Conservation (phyloP, 495 filamentous ascomycete genomes). For the Parmelia sp. region DNA sequence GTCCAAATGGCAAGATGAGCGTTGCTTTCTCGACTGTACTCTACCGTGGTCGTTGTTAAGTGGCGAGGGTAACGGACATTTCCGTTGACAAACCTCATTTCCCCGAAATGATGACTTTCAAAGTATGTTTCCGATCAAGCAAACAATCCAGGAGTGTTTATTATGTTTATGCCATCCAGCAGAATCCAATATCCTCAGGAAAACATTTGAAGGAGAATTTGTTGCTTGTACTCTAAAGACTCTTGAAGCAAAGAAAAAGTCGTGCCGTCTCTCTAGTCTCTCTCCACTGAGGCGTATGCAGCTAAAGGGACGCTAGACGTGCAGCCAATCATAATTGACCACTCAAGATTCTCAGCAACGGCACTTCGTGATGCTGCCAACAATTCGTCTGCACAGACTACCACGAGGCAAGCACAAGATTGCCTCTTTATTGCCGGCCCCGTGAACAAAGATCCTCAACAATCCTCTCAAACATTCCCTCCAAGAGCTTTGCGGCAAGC, state of each 20-base stretch:
- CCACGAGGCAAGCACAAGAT: constrained; percentile 9
- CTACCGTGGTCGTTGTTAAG: neutral
- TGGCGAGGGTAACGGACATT: neutral
- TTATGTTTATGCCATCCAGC: neutral
- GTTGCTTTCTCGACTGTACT: neutral
- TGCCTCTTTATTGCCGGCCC: neutral
- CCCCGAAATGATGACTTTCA: constrained; percentile 3
- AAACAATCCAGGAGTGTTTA: neutral
- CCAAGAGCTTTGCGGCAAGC: constrained; percentile 9
- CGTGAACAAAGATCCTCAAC: neutral
- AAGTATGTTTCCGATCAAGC: neutral
- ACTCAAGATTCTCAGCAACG: constrained; percentile 2
- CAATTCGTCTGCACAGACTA: neutral
- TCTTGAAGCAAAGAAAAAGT: neutral
- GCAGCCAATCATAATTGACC: constrained; percentile 9
- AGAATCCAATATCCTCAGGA: neutral
- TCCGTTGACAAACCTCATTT: constrained; percentile 7
- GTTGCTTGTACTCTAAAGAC: neutral
- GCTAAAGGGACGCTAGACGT: constrained; percentile 15
- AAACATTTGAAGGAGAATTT: too few relatives aligned
- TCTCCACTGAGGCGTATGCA: constrained; percentile 10
- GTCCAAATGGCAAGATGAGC: neutral
- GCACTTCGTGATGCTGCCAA: constrained; percentile 11
- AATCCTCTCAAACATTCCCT: neutral
- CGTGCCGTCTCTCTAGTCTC: neutral